These are phyloP conservation scores for Cordyceps tenuipes DNA, from an alignment of 2,329 filamentous ascomycete species.

Conservation along the genomic window DNA sequence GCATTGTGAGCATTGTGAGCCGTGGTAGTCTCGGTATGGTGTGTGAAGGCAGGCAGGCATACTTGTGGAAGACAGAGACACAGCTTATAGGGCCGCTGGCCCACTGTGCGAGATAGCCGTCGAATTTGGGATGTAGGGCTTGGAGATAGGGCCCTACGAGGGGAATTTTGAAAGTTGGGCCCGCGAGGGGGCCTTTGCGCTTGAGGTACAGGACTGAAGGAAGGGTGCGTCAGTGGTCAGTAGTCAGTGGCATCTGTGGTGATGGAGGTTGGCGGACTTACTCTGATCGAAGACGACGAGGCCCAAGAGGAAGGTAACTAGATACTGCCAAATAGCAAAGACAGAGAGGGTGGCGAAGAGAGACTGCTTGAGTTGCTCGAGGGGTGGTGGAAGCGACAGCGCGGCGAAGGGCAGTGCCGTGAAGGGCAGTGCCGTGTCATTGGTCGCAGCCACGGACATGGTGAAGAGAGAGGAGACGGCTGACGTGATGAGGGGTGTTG, in stretches of 20 bases:
- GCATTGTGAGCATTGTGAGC: background rate
- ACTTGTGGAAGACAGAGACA: conserved; percentile 82
- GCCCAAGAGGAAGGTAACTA: conserved; percentile 24
- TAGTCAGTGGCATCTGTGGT: background rate
- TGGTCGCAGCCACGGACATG: no score
- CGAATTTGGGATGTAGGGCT: conserved; percentile 66
- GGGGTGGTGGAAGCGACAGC: no score
- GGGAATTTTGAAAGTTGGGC: conserved; percentile 55
- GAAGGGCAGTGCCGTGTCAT: no score
- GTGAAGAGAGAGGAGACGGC: no score
- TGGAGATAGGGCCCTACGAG: conserved; percentile 71
- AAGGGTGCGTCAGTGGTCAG: background rate
- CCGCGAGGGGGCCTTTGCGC: conserved; percentile 54
- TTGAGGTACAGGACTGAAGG: conserved; percentile 49
- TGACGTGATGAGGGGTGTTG: no score
- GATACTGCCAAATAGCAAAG: conserved; percentile 24
- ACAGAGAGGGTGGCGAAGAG: background rate
- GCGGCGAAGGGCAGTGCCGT: no score
- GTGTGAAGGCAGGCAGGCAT: conserved; percentile 15
- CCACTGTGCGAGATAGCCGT: conserved; percentile 68
- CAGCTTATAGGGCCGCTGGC: conserved; percentile 70
- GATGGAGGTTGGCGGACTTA: conserved; percentile 11
- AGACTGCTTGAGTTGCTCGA: no score
- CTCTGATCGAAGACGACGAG: conserved; percentile 34
- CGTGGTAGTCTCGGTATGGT: background rate